phyloP scores from a whole-genome alignment of 352 stramenopile genomes.

The Pythium phragmiticola region DNA sequence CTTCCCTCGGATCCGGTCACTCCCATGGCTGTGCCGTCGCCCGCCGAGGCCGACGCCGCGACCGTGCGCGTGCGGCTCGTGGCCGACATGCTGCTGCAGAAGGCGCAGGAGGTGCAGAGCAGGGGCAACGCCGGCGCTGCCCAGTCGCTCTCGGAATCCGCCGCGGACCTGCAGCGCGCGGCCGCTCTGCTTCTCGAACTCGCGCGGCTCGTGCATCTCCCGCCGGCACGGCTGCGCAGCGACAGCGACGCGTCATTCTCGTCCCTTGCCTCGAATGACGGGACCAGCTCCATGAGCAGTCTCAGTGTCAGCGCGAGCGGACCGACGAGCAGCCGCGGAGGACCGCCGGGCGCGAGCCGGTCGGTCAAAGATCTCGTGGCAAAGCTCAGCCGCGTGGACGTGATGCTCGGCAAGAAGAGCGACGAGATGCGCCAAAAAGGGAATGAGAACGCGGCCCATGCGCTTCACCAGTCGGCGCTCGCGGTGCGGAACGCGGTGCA shows the following conservation, averaged over 20 bases:
- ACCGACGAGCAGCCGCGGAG: not conserved
- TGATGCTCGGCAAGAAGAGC: constrained; percentile 68
- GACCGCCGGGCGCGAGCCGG: constrained; percentile 1
- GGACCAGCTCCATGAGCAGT: constrained; percentile 1
- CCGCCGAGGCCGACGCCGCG: constrained; percentile 48
- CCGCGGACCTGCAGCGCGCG: constrained; percentile 52
- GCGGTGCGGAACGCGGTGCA: constrained; percentile 36
- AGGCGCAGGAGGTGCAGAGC: constrained; percentile 60
- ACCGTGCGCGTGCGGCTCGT: constrained; percentile 67
- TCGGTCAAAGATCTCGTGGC: constrained; percentile 36
- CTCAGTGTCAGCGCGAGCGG: not conserved
- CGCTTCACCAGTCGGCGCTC: constrained; percentile 53
- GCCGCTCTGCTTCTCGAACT: constrained; percentile 57
- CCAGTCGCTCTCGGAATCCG: constrained; percentile 45
- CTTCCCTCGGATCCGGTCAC: not conserved
- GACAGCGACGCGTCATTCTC: constrained; percentile 24
- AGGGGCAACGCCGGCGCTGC: constrained; percentile 55
- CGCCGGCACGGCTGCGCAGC: constrained; percentile 17
- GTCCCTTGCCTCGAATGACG: constrained; percentile 6
- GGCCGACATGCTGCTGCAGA: constrained; percentile 72
- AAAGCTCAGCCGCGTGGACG: constrained; percentile 43
- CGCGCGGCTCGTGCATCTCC: constrained; percentile 39
- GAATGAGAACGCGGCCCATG: constrained; percentile 50
- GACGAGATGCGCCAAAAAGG: constrained; percentile 74
- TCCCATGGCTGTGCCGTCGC: constrained; percentile 19